Conservation (phyloP, 1,139 yeast genomes). For the Taphrina populina region DNA sequence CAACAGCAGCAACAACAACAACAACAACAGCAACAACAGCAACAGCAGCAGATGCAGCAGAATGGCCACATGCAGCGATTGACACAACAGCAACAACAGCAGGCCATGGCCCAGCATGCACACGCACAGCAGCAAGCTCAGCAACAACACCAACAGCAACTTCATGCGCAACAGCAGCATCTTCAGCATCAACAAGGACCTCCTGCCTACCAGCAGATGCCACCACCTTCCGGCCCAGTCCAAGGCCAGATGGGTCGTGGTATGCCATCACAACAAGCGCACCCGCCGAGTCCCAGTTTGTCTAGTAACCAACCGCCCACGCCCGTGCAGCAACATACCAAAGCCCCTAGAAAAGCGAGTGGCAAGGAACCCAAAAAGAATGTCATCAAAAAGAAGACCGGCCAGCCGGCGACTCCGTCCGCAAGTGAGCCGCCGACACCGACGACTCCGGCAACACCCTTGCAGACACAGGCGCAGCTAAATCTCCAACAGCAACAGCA, state of each 20-base stretch:
- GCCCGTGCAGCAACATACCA: conserved; percentile 50
- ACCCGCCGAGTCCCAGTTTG: conserved; percentile 46
- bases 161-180: conserved; percentile 38
- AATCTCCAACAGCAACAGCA: conserved; percentile 31
- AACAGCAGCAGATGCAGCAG: too few relatives aligned
- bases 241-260: conserved; percentile 35
- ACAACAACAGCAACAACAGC: conserved; percentile 37
- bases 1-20: conserved; percentile 40
- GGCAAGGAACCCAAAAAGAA: conserved; percentile 41
- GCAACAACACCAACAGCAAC: conserved; percentile 39
- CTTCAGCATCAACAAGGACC: conserved; percentile 25
- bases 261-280: conserved; percentile 36
- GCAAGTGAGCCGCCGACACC: conserved; percentile 48
- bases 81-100: conserved; percentile 38
- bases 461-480: conserved; percentile 39
- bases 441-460: conserved; percentile 48
- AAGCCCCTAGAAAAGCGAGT: conserved; percentile 50
- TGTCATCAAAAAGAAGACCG: conserved; percentile 40
- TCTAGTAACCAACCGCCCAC: conserved; percentile 48
- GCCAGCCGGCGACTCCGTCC: conserved; percentile 41
- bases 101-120: conserved; percentile 15
- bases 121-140: conserved; percentile 34
- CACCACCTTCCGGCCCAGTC: conserved; percentile 39
- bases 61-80: conserved; percentile 42
- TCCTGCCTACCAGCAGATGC: conserved; percentile 39